Evolutionary conservation across 176 grass and related monocot genomes (phyloP), one percentile per base, ranked within the genome.

Genomic region (Puccinellia tenuiflora): DNA sequence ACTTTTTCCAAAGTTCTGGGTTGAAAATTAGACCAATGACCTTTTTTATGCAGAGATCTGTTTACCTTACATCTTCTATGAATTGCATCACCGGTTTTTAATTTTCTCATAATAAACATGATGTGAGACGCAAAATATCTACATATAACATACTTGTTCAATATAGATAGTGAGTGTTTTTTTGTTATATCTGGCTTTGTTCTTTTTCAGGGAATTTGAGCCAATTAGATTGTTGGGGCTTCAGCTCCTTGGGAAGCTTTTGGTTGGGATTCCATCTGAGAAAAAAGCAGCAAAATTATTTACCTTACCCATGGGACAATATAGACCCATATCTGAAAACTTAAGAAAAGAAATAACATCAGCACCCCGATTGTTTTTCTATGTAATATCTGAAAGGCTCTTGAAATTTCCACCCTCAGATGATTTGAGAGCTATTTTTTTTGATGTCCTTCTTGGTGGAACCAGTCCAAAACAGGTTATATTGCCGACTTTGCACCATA

Each of bases 371-470:
- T 78, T 91, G 24, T 89, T 91, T 85, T 94, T 91, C 50, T 82
- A 57, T 48, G 71, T 89, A 87, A 89, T 91, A 52, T 89, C 92
- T 60, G 92, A 91, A 85, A 64, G 80, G 73, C 78, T 94, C 59
- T 91, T 89, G 30, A 94, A 87, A 81, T 94, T 91, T 64, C 83
- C 86, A 68, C 83, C 91, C 21, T 94, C 92, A 85, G 86, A 91
- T 76, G 68, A 89, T 87, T 85, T 91, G 54, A 84, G 83, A 74
- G 86, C 86, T 12, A 86, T 84, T 55, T 86, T 94, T 55, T 94
- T 94, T 81, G 84, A 94, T 83, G 72, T 94, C 81, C 92, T 94
- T 86, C 84, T 94, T 82, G 92, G 89, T 47, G 89, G 92, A 84
- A 82, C 77, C 81, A 94, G 86, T 84, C 92, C 86, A 83, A 94